phyloP scores from a whole-genome alignment of 2,329 filamentous ascomycete genomes.

The Aphanocladium album region DNA sequence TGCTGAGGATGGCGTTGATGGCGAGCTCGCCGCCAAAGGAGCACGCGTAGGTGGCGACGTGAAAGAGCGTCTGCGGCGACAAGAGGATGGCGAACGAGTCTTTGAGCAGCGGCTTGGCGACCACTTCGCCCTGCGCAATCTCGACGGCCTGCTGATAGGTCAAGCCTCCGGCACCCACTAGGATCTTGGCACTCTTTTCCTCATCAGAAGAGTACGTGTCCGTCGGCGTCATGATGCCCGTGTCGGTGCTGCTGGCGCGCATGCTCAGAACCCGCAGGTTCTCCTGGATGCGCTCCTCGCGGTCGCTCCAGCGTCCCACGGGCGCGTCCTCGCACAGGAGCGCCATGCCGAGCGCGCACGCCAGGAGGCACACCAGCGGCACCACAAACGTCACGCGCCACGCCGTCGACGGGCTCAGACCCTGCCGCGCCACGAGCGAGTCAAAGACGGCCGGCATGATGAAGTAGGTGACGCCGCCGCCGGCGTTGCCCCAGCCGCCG shows the following conservation, averaged over 20 bases:
- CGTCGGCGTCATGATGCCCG: conserved; percentile 38
- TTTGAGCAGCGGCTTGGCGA: conserved; percentile 51
- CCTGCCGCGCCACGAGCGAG: conserved; percentile 57
- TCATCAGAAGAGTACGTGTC: conserved; percentile 24
- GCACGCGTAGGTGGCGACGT: conserved; percentile 54
- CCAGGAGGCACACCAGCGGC: conserved; percentile 70
- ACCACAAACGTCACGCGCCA: conserved; percentile 85
- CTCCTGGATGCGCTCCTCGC: conserved; percentile 53
- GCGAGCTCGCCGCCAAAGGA: conserved; percentile 60
- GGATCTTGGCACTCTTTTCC: conserved; percentile 18
- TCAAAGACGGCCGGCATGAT: conserved; percentile 89
- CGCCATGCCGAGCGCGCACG: conserved; percentile 62
- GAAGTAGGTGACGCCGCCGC: conserved; percentile 89
- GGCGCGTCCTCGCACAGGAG: conserved; percentile 77
- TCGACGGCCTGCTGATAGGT: conserved; percentile 49
- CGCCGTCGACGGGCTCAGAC: conserved; percentile 60
- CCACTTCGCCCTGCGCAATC: conserved; percentile 46
- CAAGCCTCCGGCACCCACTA: conserved; percentile 31
- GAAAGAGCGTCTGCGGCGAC: conserved; percentile 51
- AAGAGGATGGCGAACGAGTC: conserved; percentile 42
- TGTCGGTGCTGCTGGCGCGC: conserved; percentile 37
- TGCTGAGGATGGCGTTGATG: conserved; percentile 54
- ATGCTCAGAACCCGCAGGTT: conserved; percentile 44
- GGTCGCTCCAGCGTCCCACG: conserved; percentile 73
- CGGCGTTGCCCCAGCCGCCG: conserved; percentile 80